These are phyloP conservation scores for Crithidia mellificae DNA, from an alignment of 208 protist genomes.

Conservation along the genomic window DNA sequence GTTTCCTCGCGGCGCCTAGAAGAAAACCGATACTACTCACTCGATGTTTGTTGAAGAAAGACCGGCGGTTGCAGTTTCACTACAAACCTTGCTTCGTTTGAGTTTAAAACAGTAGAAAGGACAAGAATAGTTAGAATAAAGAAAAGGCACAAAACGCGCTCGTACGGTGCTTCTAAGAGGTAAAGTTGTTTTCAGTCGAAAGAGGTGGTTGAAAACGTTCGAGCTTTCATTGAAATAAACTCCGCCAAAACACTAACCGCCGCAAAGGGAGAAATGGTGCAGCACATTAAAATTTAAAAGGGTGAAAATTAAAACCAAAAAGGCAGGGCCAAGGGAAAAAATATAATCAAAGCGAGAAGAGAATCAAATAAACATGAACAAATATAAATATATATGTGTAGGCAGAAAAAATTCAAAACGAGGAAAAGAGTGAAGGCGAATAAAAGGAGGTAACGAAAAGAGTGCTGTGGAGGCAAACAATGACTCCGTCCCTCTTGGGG, in stretches of 20 bases:
- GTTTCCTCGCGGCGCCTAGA: slow-evolving; percentile 3
- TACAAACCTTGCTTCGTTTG: neutral
- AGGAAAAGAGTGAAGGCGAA: no score
- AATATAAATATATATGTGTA: neutral
- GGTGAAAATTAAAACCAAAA: neutral
- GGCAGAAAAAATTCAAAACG: neutral
- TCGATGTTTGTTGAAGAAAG: slow-evolving; percentile 1
- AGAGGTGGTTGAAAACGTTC: neutral
- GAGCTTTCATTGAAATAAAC: neutral
- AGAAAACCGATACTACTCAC: slow-evolving; percentile 12
- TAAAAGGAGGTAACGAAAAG: slow-evolving; percentile 6
- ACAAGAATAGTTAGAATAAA: no score
- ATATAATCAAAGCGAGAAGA: no score
- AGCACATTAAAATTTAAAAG: slow-evolving; percentile 2
- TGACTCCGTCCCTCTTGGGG: neutral
- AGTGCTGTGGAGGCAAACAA: neutral
- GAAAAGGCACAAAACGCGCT: neutral
- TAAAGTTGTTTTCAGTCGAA: neutral
- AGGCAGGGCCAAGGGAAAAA: no score
- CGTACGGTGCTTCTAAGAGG: neutral
- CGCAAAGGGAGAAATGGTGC: neutral
- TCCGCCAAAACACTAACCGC: no score
- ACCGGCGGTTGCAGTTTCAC: neutral
- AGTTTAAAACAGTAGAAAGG: slow-evolving; percentile 6
- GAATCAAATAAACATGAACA: neutral